Evolutionary conservation across 805 yeast species (phyloP).

Genomic region (Monosporozyma unispora): DNA sequence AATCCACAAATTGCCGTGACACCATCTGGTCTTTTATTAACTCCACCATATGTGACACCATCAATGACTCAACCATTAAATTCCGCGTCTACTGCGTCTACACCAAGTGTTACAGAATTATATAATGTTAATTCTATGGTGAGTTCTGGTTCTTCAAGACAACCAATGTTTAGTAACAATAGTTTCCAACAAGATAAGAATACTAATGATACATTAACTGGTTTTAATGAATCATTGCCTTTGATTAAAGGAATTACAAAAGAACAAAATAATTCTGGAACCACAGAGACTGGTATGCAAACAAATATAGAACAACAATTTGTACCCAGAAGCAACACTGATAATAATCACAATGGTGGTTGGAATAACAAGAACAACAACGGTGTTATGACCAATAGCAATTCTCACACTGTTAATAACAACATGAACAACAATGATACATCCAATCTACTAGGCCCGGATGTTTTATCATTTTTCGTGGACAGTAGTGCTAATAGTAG

Average conservation of each 20-base stretch:
- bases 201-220: neutral
- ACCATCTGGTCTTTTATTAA: constrained; percentile 6
- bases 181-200: neutral
- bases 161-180: neutral
- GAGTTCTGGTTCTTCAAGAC: neutral
- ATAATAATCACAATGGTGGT: too few species aligned
- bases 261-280: neutral
- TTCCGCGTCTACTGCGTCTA: constrained; percentile 6
- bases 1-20: constrained; percentile 6
- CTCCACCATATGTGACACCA: constrained; percentile 9
- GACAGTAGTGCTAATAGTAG: constrained; percentile 19
- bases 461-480: constrained; percentile 7
- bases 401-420: neutral
- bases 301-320: neutral
- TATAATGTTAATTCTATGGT: neutral
- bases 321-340: neutral
- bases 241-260: neutral
- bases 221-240: neutral
- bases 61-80: constrained; percentile 3
- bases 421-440: neutral
- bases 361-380: neutral
- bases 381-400: too few species aligned
- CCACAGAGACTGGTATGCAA: too few species aligned
- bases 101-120: constrained; percentile 6
- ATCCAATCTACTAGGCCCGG: constrained; percentile 3